Percentiles rank a stretch among this genome's conserved stretches.
These are phyloP conservation scores for Berberis vulgaris DNA, from an alignment of 164 flowering plant genomes.

Conservation along the genomic window DNA sequence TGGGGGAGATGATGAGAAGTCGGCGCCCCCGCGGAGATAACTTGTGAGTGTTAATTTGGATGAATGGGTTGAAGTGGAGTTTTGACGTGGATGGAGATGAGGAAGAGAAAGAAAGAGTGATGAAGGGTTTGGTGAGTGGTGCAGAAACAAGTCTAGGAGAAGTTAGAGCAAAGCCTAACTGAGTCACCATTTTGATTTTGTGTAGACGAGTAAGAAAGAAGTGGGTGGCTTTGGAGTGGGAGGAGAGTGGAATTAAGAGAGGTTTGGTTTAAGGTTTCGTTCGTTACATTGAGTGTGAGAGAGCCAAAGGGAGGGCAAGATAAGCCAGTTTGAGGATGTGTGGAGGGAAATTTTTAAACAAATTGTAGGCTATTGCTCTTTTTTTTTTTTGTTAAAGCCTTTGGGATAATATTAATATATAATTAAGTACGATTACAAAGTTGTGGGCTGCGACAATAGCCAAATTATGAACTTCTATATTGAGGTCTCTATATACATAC, in stretches of 20 bases:
- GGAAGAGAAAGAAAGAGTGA: slow-evolving; percentile 8
- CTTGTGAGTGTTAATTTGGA: neutral
- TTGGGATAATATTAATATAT: no score
- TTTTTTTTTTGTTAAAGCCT: no score
- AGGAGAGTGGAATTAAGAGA: neutral
- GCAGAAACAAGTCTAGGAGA: slow-evolving; percentile 9
- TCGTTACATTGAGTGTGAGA: neutral
- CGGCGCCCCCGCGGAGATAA: slow-evolving; percentile 6
- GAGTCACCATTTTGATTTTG: slow-evolving; percentile 15
- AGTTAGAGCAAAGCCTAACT: slow-evolving; percentile 17
- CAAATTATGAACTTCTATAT: no score
- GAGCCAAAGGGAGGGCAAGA: neutral
- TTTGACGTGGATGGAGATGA: slow-evolving; percentile 1
- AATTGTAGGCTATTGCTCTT: neutral
- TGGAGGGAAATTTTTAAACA: neutral
- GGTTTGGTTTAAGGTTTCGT: neutral
- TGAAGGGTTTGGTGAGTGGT: slow-evolving; percentile 8
- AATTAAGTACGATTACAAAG: no score
- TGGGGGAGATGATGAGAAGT: slow-evolving; percentile 8
- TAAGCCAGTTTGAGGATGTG: neutral
- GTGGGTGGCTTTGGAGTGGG: neutral
- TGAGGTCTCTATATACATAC: no score
- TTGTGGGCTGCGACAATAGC: no score
- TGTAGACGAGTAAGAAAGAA: neutral
- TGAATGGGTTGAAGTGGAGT: neutral